Percentiles rank a stretch among this genome's conserved stretches.
phyloP scores from a whole-genome alignment of 2,329 filamentous ascomycete genomes.

The Oidium heveae region DNA sequence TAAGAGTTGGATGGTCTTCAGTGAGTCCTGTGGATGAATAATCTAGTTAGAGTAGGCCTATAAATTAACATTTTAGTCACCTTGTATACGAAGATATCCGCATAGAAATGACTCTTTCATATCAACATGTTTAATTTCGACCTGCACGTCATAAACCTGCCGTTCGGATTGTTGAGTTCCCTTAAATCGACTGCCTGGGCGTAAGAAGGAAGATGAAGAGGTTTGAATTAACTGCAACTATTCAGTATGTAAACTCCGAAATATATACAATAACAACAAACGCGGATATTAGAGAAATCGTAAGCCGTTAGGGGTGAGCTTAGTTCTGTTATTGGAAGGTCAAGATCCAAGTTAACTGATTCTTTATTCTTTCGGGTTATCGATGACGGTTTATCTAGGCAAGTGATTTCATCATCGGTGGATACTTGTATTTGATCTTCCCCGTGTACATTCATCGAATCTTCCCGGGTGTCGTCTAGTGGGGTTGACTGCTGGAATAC shows the following conservation, averaged over 20 bases:
- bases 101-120: constrained; percentile 85
- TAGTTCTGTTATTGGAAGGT: constrained; percentile 11
- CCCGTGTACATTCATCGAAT: constrained; percentile 3
- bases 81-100: constrained; percentile 87
- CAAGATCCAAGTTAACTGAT: constrained; percentile 12
- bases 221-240: constrained; percentile 28
- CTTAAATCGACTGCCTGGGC: constrained; percentile 65
- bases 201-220: constrained; percentile 65
- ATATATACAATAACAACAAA: constrained; percentile 15
- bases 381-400: constrained; percentile 14
- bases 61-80: constrained; percentile 18
- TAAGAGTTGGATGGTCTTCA: constrained; percentile 87
- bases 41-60: constrained; percentile 2
- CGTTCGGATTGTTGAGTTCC: constrained; percentile 85
- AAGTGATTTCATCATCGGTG: constrained; percentile 15
- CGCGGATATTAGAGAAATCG: constrained; percentile 28
- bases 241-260: neutral
- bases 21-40: constrained; percentile 41
- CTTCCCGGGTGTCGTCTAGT: constrained; percentile 5
- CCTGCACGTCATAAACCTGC: constrained; percentile 83
- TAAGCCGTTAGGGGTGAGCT: constrained; percentile 23
- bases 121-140: constrained; percentile 91
- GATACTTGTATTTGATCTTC: neutral
- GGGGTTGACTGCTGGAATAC: constrained; percentile 11
- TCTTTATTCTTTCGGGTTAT: constrained; percentile 16